phyloP scores from a whole-genome alignment of 495 filamentous ascomycete genomes.

The Penicillium silybi region DNA sequence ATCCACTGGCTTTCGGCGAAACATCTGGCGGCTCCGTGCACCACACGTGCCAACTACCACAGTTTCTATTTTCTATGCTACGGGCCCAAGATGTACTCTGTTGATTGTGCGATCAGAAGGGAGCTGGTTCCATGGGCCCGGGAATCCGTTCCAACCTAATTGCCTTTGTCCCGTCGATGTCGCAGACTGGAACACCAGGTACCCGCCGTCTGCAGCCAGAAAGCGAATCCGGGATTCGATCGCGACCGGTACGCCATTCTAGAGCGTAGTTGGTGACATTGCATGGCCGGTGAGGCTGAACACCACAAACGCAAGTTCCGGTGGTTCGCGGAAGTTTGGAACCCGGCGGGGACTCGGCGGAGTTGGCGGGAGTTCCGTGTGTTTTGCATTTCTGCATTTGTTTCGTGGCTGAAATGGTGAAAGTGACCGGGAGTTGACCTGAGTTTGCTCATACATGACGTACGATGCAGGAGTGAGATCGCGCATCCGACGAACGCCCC shows the following conservation, averaged over 20 bases:
- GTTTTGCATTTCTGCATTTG: background rate
- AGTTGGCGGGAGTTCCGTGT: background rate
- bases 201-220: conserved; percentile 5
- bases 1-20: conserved; percentile 17
- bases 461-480: background rate
- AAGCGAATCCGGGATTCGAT: background rate
- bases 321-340: conserved; percentile 8
- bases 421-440: too few species aligned
- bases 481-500: background rate
- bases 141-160: background rate
- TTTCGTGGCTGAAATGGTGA: too few species aligned
- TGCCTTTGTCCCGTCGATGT: background rate
- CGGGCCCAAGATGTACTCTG: too few species aligned
- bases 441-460: background rate
- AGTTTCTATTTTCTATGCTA: too few species aligned
- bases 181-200: conserved; percentile 10
- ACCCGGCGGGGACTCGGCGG: conserved; percentile 10
- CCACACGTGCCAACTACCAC: conserved; percentile 23
- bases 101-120: background rate
- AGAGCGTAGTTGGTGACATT: background rate
- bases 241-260: background rate
- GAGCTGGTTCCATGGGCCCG: conserved; percentile 12
- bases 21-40: conserved; percentile 21
- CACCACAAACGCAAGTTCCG: background rate
- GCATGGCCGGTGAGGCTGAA: conserved; percentile 4